These are phyloP conservation scores for Annulohypoxylon maeteangense DNA, from an alignment of 495 filamentous ascomycete genomes.

Conservation along the genomic window DNA sequence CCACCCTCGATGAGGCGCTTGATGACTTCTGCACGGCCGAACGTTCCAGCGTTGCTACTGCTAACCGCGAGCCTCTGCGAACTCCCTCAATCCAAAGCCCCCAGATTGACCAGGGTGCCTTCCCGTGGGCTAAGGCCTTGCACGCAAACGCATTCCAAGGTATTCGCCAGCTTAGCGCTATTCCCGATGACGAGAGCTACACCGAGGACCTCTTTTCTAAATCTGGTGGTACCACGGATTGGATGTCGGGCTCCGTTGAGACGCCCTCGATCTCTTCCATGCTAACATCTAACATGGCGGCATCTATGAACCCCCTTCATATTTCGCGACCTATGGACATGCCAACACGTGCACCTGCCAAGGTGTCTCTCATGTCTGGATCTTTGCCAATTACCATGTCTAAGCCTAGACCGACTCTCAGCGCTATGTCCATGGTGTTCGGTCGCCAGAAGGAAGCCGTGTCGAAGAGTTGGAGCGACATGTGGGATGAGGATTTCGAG, in stretches of 20 bases:
- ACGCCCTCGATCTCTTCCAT: slow-evolving; percentile 83
- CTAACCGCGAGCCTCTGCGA: slow-evolving; percentile 93
- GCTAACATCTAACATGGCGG: slow-evolving; percentile 77
- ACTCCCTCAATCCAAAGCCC: slow-evolving; percentile 95
- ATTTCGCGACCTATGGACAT: slow-evolving; percentile 57
- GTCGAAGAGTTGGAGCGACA: slow-evolving; percentile 97
- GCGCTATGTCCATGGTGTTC: slow-evolving; percentile 75
- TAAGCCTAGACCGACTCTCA: slow-evolving; percentile 64
- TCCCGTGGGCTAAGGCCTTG: slow-evolving; percentile 94
- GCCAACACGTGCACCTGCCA: slow-evolving; percentile 44
- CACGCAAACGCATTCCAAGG: slow-evolving; percentile 77
- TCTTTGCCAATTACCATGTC: slow-evolving; percentile 81
- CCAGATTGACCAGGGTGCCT: slow-evolving; percentile 78
- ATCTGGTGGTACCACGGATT: slow-evolving; percentile 77
- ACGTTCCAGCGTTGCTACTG: slow-evolving; percentile 74
- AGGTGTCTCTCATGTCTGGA: slow-evolving; percentile 66
- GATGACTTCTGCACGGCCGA: slow-evolving; percentile 95
- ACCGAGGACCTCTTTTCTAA: slow-evolving; percentile 89
- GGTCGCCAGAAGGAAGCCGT: slow-evolving; percentile 77
- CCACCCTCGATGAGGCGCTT: slow-evolving; percentile 81
- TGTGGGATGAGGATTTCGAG: slow-evolving; percentile 91
- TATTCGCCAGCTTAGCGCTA: slow-evolving; percentile 86
- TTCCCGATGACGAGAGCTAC: slow-evolving; percentile 78
- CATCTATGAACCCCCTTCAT: slow-evolving; percentile 70
- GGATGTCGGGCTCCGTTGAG: slow-evolving; percentile 73